Evolutionary conservation across 2,329 filamentous ascomycete genomes (phyloP).

Genomic region (Fusarium brachygibbosum): DNA sequence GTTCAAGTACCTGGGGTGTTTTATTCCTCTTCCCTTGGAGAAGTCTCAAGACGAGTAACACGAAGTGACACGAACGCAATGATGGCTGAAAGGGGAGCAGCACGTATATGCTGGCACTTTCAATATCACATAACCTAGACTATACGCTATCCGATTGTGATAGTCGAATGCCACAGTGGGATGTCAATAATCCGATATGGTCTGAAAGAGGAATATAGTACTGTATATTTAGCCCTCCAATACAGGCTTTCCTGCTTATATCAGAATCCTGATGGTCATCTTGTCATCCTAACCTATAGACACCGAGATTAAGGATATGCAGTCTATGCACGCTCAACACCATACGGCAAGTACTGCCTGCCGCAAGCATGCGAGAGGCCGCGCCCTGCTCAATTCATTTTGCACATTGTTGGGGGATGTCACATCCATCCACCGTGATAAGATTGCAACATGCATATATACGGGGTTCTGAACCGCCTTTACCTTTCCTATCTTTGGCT

Average conservation of each 20-base stretch:
- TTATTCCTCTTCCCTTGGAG: not conserved
- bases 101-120: not conserved
- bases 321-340: not conserved
- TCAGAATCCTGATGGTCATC: not conserved
- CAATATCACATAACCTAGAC: constrained; percentile 12
- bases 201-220: not conserved
- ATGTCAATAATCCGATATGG: not conserved
- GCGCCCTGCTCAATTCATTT: constrained; percentile 7
- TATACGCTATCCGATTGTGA: constrained; percentile 1
- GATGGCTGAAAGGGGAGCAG: constrained; percentile 5
- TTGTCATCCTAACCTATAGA: not conserved
- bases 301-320: not conserved
- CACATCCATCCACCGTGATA: constrained; percentile 15
- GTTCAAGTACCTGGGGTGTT: constrained; percentile 2
- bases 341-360: not conserved
- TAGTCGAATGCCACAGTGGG: constrained; percentile 13
- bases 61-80: constrained; percentile 7
- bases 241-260: constrained; percentile 1
- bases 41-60: constrained; percentile 8
- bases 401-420: constrained; percentile 16
- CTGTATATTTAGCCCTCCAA: not conserved
- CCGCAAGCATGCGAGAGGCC: constrained; percentile 5
- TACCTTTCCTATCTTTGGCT: constrained; percentile 13
- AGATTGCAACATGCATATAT: constrained; percentile 29
- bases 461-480: constrained; percentile 3